Evolutionary conservation across 371 early-diverging fungal species (phyloP).

Genomic region (Mortierella sp.): DNA sequence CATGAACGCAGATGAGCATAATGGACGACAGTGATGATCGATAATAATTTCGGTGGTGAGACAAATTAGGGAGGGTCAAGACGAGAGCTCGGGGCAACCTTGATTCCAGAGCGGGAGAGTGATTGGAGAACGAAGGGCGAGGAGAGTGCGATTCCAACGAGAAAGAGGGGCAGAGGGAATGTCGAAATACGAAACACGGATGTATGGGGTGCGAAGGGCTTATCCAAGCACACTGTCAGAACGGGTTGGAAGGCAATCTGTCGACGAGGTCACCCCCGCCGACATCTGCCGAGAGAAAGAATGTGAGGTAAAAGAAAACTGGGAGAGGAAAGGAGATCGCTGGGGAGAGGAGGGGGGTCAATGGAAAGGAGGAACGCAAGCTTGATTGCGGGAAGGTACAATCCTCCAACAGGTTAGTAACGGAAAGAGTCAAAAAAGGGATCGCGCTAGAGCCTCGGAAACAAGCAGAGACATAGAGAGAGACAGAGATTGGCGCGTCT

Average conservation of each 20-base stretch:
- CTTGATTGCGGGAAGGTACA: no score
- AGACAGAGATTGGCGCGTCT: neutral
- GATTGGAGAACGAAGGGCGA: neutral
- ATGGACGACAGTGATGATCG: no score
- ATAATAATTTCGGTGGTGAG: no score
- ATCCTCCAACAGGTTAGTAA: no score
- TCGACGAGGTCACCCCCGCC: no score
- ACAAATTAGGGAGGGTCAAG: neutral
- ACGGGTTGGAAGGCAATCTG: no score
- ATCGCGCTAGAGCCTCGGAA: no score
- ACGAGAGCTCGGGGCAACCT: slow-evolving; percentile 1
- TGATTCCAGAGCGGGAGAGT: neutral
- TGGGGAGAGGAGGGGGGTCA: no score
- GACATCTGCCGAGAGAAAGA: neutral
- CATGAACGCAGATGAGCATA: neutral
- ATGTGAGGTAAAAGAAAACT: neutral
- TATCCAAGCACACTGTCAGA: no score
- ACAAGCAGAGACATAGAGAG: neutral
- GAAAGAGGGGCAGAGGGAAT: neutral
- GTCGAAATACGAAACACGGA: neutral
- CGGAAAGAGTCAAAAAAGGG: neutral
- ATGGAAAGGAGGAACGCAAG: no score
- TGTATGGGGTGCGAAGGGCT: no score
- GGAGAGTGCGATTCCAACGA: neutral
- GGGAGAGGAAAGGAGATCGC: neutral